Evolutionary conservation across 2,329 filamentous ascomycete genomes (phyloP).

Genomic region (Balansia obtecta): DNA sequence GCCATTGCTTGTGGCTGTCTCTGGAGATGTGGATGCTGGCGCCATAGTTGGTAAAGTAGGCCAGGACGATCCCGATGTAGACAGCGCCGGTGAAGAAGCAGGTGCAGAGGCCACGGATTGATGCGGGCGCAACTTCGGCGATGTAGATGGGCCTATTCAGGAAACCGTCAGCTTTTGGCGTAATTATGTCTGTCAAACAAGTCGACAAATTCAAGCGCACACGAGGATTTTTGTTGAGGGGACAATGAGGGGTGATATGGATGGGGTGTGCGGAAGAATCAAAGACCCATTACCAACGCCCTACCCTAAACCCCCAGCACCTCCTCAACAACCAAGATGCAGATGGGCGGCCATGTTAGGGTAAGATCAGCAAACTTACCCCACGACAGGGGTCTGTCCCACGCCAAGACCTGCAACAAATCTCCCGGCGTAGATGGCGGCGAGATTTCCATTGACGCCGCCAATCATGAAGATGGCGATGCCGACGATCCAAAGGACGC

Average conservation of each 20-base stretch:
- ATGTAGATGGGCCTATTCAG: conserved; percentile 50
- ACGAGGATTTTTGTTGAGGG: no score
- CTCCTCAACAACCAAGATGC: no score
- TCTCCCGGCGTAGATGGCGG: conserved; percentile 49
- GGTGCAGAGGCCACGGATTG: conserved; percentile 61
- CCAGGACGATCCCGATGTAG: conserved; percentile 66
- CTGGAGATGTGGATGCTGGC: conserved; percentile 35
- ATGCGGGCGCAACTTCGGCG: conserved; percentile 57
- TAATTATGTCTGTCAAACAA: background rate
- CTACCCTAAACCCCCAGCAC: no score
- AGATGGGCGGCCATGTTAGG: no score
- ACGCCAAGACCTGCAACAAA: conserved; percentile 56
- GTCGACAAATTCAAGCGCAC: no score
- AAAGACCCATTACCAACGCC: no score
- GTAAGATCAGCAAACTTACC: conserved; percentile 16
- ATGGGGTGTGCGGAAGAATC: no score
- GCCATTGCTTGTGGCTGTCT: conserved; percentile 37
- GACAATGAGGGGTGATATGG: no score
- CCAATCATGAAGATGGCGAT: conserved; percentile 46
- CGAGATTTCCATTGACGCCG: conserved; percentile 36
- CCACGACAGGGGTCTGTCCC: conserved; percentile 54
- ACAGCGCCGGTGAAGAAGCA: conserved; percentile 43
- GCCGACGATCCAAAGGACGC: conserved; percentile 43
- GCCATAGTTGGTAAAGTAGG: conserved; percentile 65
- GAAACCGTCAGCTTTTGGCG: background rate